These are phyloP conservation scores for Panicum virgatum DNA, from an alignment of 202 grass and related monocot species.

Conservation along the genomic window DNA sequence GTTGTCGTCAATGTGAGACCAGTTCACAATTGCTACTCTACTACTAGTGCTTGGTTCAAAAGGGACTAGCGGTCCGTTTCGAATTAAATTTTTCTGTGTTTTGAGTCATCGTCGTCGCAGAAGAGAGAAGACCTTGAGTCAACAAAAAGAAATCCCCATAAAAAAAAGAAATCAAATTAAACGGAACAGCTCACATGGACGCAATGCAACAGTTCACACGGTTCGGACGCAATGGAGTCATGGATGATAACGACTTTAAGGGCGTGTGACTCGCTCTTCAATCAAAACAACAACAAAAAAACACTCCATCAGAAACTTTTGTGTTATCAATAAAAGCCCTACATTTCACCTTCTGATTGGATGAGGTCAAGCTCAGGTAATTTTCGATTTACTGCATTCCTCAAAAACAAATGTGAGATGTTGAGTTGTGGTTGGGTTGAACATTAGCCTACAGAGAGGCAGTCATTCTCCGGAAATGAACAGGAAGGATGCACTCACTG, in stretches of 20 bases:
- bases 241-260: conserved; percentile 13
- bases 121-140: conserved; percentile 48
- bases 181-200: conserved; percentile 9
- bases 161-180: neutral
- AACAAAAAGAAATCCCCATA: no score
- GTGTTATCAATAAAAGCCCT: neutral
- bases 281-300: neutral
- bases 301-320: neutral
- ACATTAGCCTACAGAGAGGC: no score
- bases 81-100: neutral
- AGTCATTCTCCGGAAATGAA: conserved; percentile 9
- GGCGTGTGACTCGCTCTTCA: neutral
- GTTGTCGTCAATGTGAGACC: conserved; percentile 29
- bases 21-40: conserved; percentile 9
- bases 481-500: neutral
- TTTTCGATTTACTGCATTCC: neutral
- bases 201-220: conserved; percentile 16
- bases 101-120: conserved; percentile 13
- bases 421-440: neutral
- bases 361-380: neutral
- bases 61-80: neutral
- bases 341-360: neutral
- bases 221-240: neutral
- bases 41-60: neutral
- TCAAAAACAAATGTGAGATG: neutral